Percentiles rank a stretch among this genome's conserved stretches.
Conservation (phyloP, 805 yeast species). For the Groenewaldozyma tartarivorans region DNA sequence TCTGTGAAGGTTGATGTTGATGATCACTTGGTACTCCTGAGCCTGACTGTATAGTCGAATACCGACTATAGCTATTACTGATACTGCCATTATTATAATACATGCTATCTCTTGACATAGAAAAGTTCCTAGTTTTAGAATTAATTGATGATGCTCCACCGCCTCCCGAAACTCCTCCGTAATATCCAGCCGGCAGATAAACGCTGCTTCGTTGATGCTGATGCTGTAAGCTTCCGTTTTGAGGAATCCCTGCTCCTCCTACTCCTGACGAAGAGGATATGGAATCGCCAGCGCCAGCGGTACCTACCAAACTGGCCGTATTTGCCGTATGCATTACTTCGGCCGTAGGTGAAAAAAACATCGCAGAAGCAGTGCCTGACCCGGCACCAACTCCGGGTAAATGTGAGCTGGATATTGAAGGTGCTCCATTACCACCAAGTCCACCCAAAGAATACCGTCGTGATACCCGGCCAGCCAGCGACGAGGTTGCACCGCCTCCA, state of each 20-base stretch:
- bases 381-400: conserved; percentile 7
- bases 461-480: background rate
- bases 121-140: conserved; percentile 15
- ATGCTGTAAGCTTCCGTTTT: background rate
- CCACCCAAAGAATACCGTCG: background rate
- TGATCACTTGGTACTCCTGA: background rate
- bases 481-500: conserved; percentile 1
- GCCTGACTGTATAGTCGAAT: background rate
- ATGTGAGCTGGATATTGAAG: conserved; percentile 1
- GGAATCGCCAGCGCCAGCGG: conserved; percentile 4
- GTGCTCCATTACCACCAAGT: background rate
- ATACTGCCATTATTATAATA: conserved; percentile 4
- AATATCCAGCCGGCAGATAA: conserved; percentile 23
- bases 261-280: conserved; percentile 2
- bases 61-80: conserved; percentile 1
- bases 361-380: conserved; percentile 9
- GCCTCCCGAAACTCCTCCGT: conserved; percentile 12
- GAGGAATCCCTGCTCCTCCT: background rate
- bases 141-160: conserved; percentile 15
- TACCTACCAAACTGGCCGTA: conserved; percentile 7
- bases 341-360: conserved; percentile 75
- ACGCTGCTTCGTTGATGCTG: conserved; percentile 14
- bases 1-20: background rate
- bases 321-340: conserved; percentile 48
- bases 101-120: conserved; percentile 14